Evolutionary conservation across 169 alveolate genomes (phyloP).

Genomic region (Cryptosporidium andersoni): DNA sequence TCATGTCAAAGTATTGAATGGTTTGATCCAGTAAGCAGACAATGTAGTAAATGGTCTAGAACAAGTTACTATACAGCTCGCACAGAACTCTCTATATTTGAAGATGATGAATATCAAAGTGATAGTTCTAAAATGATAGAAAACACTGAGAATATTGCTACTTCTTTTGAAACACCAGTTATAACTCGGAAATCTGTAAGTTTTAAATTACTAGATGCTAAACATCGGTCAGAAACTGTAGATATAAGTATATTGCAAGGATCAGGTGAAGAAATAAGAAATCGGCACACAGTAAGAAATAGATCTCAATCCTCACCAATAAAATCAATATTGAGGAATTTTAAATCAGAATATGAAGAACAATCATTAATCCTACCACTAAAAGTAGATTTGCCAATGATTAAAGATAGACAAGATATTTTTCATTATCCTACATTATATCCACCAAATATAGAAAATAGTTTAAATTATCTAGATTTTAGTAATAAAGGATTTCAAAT

Average conservation of each 20-base stretch:
- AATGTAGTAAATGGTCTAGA: constrained; percentile 46
- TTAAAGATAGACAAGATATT: no score
- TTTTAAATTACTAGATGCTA: constrained; percentile 1
- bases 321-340: neutral
- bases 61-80: constrained; percentile 48
- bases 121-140: neutral
- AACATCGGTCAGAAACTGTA: constrained; percentile 13
- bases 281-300: neutral
- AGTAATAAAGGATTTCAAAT: no score
- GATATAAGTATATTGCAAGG: neutral
- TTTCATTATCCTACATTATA: no score
- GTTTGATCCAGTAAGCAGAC: constrained; percentile 52
- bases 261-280: neutral
- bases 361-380: neutral
- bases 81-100: constrained; percentile 41
- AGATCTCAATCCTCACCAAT: constrained; percentile 7
- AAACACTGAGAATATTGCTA: neutral
- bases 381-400: no score
- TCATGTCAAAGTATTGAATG: constrained; percentile 19
- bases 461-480: no score
- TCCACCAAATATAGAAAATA: no score
- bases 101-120: neutral
- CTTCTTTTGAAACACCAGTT: no score
- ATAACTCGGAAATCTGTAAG: neutral
- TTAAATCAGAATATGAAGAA: neutral